phyloP scores from a whole-genome alignment of 768 basidiomycete species.

The Mycena polygramma region DNA sequence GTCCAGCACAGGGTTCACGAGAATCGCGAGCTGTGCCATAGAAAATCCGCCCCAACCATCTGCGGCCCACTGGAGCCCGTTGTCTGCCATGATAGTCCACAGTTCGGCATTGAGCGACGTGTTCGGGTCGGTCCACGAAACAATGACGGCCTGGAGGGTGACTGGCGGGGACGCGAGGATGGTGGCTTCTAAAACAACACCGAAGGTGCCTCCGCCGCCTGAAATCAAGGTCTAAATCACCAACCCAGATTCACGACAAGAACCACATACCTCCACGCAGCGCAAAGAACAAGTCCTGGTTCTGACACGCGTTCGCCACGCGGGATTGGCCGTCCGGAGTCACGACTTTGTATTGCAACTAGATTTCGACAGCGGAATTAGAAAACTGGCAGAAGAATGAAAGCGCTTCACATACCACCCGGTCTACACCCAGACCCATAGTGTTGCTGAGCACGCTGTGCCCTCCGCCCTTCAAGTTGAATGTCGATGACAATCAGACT shows the following conservation, averaged over 20 bases:
- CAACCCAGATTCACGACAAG: slow-evolving; percentile 6
- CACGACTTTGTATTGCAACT: slow-evolving; percentile 66
- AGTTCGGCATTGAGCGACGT: slow-evolving; percentile 46
- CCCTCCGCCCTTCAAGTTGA: slow-evolving; percentile 53
- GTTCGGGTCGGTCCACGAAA: slow-evolving; percentile 44
- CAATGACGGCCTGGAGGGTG: slow-evolving; percentile 52
- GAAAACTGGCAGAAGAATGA: background rate
- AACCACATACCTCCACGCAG: slow-evolving; percentile 57
- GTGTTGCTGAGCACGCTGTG: slow-evolving; percentile 58
- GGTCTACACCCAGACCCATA: slow-evolving; percentile 61
- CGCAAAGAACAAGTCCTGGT: slow-evolving; percentile 67
- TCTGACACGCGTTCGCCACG: slow-evolving; percentile 62
- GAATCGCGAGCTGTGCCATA: slow-evolving; percentile 49
- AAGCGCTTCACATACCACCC: slow-evolving; percentile 50
- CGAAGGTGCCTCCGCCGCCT: slow-evolving; percentile 62
- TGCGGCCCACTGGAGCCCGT: slow-evolving; percentile 55
- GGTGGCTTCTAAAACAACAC: slow-evolving; percentile 53
- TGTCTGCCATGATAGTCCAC: slow-evolving; percentile 54
- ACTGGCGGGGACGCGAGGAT: slow-evolving; percentile 54
- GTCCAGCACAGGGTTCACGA: slow-evolving; percentile 58
- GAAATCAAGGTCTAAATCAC: background rate
- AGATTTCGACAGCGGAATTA: background rate
- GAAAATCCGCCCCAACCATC: slow-evolving; percentile 65
- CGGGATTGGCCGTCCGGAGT: slow-evolving; percentile 64
- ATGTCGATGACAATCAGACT: too few species aligned